phyloP scores from a whole-genome alignment of 768 basidiomycete genomes.

The Vararia minispora region DNA sequence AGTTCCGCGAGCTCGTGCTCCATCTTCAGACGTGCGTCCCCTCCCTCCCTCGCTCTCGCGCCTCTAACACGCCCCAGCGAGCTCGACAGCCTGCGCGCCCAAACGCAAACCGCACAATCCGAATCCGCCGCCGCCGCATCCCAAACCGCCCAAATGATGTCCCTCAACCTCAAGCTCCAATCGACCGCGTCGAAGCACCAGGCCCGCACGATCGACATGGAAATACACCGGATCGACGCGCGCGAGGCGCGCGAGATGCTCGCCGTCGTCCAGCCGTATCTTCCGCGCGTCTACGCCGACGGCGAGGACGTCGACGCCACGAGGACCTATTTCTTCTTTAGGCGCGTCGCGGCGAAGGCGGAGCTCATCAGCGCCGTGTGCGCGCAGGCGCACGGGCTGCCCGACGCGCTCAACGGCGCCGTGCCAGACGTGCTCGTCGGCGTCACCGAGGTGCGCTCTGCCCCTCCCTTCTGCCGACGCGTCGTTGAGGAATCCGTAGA shows the following conservation, averaged over 20 bases:
- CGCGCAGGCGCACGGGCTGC: constrained; percentile 72
- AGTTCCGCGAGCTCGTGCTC: constrained; percentile 88
- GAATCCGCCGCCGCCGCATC: constrained; percentile 77
- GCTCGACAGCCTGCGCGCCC: constrained; percentile 69
- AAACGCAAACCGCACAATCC: constrained; percentile 75
- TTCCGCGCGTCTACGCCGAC: constrained; percentile 85
- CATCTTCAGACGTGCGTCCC: constrained; percentile 62
- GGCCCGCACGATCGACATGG: constrained; percentile 80
- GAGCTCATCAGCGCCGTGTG: constrained; percentile 79
- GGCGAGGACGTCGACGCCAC: constrained; percentile 85
- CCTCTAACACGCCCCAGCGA: constrained; percentile 41
- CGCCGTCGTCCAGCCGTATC: constrained; percentile 82
- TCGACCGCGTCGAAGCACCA: constrained; percentile 87
- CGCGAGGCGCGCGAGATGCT: constrained; percentile 73
- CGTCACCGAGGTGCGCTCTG: constrained; percentile 75
- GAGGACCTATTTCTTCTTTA: constrained; percentile 87
- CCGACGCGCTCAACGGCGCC: constrained; percentile 71
- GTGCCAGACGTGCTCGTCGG: constrained; percentile 86
- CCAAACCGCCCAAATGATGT: constrained; percentile 89
- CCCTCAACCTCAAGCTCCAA: constrained; percentile 89
- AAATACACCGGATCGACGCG: constrained; percentile 77
- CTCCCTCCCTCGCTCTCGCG: constrained; percentile 3
- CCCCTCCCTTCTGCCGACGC: background rate
- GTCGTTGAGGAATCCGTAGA: constrained; percentile 29
- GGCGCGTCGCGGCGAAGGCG: constrained; percentile 74